A percentile compares a stretch with the other conserved stretches of the same genome.
phyloP scores from a whole-genome alignment of 805 yeast genomes.

The Saccharomycopsis sp. region DNA sequence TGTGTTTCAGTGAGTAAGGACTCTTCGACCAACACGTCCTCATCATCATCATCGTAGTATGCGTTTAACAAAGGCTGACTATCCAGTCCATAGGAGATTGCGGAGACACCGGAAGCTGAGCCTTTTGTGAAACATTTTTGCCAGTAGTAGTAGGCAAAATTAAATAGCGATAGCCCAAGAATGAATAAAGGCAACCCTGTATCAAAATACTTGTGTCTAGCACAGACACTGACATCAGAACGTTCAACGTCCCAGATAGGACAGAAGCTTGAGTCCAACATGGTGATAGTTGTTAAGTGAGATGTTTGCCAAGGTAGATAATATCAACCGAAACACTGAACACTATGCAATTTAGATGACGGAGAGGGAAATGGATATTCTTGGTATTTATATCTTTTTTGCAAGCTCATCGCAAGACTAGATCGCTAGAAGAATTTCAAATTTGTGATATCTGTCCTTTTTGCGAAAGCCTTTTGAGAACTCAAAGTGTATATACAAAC shows the following conservation, averaged over 20 bases:
- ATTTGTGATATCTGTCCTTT: background rate
- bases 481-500: background rate
- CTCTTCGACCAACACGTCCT: constrained; percentile 5
- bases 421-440: background rate
- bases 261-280: constrained; percentile 13
- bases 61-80: constrained; percentile 12
- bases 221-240: constrained; percentile 42
- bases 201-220: constrained; percentile 34
- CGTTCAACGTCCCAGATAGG: constrained; percentile 15
- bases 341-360: background rate
- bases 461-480: background rate
- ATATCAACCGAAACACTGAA: background rate
- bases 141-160: constrained; percentile 23
- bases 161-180: constrained; percentile 28
- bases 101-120: background rate
- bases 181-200: constrained; percentile 29
- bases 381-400: constrained; percentile 3
- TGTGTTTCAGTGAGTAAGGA: constrained; percentile 2
- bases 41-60: constrained; percentile 14
- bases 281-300: background rate
- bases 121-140: constrained; percentile 18
- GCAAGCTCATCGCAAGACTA: constrained; percentile 9
- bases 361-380: background rate
- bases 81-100: constrained; percentile 2
- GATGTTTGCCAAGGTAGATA: background rate